These are phyloP conservation scores for Aspergillus glaucus DNA, from an alignment of 2,329 filamentous ascomycete genomes.

Conservation along the genomic window DNA sequence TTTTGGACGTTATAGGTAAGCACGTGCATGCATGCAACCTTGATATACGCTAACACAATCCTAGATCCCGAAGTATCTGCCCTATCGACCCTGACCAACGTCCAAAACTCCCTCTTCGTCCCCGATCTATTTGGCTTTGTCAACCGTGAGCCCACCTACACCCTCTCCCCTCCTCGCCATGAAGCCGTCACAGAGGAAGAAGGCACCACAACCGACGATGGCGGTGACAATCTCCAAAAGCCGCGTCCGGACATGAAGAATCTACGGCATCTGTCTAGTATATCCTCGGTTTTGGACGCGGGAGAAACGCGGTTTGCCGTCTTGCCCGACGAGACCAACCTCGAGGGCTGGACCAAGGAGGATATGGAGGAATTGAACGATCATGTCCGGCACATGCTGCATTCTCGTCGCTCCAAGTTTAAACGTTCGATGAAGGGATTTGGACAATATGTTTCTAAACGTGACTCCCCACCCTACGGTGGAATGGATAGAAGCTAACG, in stretches of 20 bases:
- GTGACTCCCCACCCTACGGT: constrained; percentile 36
- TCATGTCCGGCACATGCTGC: constrained; percentile 79
- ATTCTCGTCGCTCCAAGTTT: constrained; percentile 72
- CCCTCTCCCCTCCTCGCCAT: constrained; percentile 51
- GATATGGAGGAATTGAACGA: constrained; percentile 76
- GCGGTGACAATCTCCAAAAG: constrained; percentile 18
- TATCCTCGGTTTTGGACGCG: constrained; percentile 58
- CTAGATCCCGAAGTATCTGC: constrained; percentile 77
- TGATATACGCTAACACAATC: constrained; percentile 15
- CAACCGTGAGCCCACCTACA: constrained; percentile 74
- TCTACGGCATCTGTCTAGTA: constrained; percentile 46
- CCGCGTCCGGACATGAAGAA: constrained; percentile 8
- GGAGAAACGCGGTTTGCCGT: constrained; percentile 67
- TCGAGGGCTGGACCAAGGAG: constrained; percentile 68
- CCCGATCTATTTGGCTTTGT: constrained; percentile 70
- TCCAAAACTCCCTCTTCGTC: constrained; percentile 83
- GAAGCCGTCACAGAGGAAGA: constrained; percentile 20
- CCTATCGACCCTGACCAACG: constrained; percentile 76
- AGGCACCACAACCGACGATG: constrained; percentile 20
- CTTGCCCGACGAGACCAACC: constrained; percentile 63
- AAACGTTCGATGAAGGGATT: constrained; percentile 76
- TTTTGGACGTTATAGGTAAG: constrained; percentile 63
- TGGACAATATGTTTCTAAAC: constrained; percentile 67
- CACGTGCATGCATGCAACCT: constrained; percentile 5
- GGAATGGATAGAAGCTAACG: neutral